A percentile compares a stretch with the other conserved stretches of the same genome.
Evolutionary conservation across 306 rosid genomes (phyloP).

Genomic region (Gleditsia sinensis): DNA sequence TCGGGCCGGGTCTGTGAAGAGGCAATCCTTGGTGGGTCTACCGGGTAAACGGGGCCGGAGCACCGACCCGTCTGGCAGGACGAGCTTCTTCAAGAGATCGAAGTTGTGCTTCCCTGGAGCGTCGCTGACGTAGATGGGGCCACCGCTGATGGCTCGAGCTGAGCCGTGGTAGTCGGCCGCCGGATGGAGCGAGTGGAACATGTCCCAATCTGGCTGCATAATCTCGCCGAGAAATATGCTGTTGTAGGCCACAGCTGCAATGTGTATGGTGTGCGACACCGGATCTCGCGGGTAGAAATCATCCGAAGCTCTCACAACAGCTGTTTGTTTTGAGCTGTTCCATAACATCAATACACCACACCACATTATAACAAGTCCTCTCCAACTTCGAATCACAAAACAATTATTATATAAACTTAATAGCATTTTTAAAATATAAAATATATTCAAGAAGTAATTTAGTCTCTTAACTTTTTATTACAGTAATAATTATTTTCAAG

Average conservation of each 20-base stretch:
- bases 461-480: no score
- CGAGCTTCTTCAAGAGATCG: constrained; percentile 69
- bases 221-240: constrained; percentile 88
- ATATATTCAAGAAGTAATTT: no score
- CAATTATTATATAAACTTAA: no score
- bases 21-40: constrained; percentile 82
- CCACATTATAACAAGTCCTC: no score
- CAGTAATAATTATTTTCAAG: no score
- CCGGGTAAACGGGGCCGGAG: constrained; percentile 86
- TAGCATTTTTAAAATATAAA: no score
- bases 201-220: constrained; percentile 96
- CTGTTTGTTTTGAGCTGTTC: constrained; percentile 72
- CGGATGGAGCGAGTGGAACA: constrained; percentile 87
- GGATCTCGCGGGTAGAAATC: constrained; percentile 91
- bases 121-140: constrained; percentile 92
- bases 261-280: constrained; percentile 81
- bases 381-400: no score
- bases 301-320: constrained; percentile 83
- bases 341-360: neutral
- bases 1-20: constrained; percentile 82
- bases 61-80: constrained; percentile 79
- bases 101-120: constrained; percentile 85
- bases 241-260: constrained; percentile 82
- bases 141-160: constrained; percentile 91
- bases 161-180: constrained; percentile 93